Evolutionary conservation across 371 early-diverging fungal genomes (phyloP).

Genomic region (Saksenaea vasiformis): DNA sequence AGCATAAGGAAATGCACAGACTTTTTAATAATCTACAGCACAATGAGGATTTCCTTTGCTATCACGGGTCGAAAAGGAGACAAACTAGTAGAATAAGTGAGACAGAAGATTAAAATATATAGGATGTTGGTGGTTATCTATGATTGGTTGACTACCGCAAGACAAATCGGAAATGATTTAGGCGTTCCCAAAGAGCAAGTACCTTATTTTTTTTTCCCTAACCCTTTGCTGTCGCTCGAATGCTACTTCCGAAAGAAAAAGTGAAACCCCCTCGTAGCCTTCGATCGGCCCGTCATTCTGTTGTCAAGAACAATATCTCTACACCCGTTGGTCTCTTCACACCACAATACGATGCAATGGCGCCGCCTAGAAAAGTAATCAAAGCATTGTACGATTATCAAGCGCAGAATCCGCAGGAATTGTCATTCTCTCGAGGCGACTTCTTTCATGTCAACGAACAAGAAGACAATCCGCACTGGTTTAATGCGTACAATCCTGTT

Average conservation of each 20-base stretch:
- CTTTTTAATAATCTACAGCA: too few species aligned
- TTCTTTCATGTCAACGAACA: slow-evolving; percentile 88
- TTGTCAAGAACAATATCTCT: slow-evolving; percentile 48
- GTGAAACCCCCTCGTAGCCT: slow-evolving; percentile 37
- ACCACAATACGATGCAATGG: slow-evolving; percentile 14
- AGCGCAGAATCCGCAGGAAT: slow-evolving; percentile 65
- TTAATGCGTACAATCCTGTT: slow-evolving; percentile 84
- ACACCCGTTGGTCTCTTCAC: slow-evolving; percentile 35
- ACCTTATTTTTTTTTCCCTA: neutral
- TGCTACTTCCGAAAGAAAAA: slow-evolving; percentile 42
- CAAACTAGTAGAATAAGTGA: neutral
- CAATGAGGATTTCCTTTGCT: neutral
- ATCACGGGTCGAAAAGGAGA: neutral
- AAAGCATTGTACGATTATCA: slow-evolving; percentile 77
- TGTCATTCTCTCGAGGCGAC: slow-evolving; percentile 84
- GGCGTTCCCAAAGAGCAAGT: neutral
- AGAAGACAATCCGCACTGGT: slow-evolving; percentile 77
- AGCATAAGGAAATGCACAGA: too few species aligned
- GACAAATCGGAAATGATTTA: slow-evolving; percentile 3
- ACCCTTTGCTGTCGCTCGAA: slow-evolving; percentile 9
- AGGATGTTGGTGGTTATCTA: neutral
- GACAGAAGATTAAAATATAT: slow-evolving; percentile 4
- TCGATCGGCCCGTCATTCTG: slow-evolving; percentile 26
- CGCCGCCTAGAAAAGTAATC: slow-evolving; percentile 81
- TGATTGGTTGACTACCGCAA: neutral